phyloP scores from a whole-genome alignment of 1,284 basidiomycete genomes.

The Xerocomus amazonicus region DNA sequence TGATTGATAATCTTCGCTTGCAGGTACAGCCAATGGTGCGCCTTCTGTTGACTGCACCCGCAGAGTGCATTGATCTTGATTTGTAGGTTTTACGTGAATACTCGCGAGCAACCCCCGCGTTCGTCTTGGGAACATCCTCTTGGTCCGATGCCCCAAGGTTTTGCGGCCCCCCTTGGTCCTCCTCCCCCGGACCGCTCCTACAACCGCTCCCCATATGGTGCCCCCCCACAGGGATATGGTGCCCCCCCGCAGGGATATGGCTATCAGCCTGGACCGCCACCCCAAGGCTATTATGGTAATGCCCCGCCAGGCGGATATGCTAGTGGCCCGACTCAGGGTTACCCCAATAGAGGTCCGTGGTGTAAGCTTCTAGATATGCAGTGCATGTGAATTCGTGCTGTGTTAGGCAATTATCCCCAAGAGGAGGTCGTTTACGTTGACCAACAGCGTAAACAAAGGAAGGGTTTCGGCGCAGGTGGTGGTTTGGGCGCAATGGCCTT shows the following conservation, averaged over 20 bases:
- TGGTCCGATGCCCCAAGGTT: conserved; percentile 41
- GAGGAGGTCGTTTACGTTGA: conserved; percentile 18
- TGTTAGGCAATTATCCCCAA: conserved; percentile 16
- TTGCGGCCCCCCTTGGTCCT: conserved; percentile 40
- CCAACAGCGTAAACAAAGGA: conserved; percentile 14
- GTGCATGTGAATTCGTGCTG: background rate
- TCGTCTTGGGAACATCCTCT: conserved; percentile 65
- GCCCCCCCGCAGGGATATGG: conserved; percentile 25
- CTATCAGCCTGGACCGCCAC: conserved; percentile 8
- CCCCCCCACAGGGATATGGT: conserved; percentile 24
- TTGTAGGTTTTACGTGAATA: conserved; percentile 71
- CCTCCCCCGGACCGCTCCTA: conserved; percentile 27
- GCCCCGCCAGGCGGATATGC: conserved; percentile 20
- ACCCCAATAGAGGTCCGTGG: conserved; percentile 20
- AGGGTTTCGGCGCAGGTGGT: too few relatives aligned
- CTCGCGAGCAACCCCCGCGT: conserved; percentile 52
- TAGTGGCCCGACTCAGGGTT: background rate
- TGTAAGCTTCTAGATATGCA: background rate
- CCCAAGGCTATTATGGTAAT: conserved; percentile 25
- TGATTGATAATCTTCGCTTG: conserved; percentile 23
- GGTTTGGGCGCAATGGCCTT: conserved; percentile 26
- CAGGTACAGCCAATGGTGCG: conserved; percentile 69
- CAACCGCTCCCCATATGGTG: conserved; percentile 32
- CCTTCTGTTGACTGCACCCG: conserved; percentile 4
- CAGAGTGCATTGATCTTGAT: background rate